phyloP scores from a whole-genome alignment of 805 yeast species.

The Metschnikowia lachancei region DNA sequence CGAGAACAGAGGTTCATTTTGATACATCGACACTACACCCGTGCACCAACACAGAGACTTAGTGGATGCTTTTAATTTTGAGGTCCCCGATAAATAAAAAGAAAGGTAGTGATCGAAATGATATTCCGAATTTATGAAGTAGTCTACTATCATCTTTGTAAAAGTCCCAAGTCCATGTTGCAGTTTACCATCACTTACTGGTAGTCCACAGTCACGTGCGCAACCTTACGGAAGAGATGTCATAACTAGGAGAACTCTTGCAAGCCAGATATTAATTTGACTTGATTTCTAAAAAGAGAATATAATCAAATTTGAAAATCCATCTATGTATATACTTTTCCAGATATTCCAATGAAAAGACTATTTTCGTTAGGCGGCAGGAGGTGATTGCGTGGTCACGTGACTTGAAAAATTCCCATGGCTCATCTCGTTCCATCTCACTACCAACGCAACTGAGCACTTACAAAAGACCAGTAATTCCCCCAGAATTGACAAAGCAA shows the following conservation, averaged over 20 bases:
- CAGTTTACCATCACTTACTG: too few species aligned
- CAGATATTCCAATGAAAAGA: neutral
- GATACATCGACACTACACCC: neutral
- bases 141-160: too few species aligned
- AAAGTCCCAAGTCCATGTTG: too few species aligned
- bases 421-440: constrained; percentile 3
- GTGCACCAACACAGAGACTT: neutral
- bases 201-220: neutral
- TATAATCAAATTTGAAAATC: neutral
- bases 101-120: too few species aligned
- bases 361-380: too few species aligned
- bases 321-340: neutral
- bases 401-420: constrained; percentile 14
- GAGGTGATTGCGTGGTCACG: constrained; percentile 7
- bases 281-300: neutral
- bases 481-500: constrained; percentile 2
- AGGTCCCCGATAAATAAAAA: too few species aligned
- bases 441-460: neutral
- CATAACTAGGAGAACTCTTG: neutral
- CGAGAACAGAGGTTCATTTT: neutral
- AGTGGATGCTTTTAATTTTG: too few species aligned
- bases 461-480: neutral
- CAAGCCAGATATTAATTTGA: neutral
- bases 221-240: neutral
- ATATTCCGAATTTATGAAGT: too few species aligned